Percentiles rank a stretch among this genome's conserved stretches.
These are phyloP conservation scores for Hansenula sp. DNA, from an alignment of 1,139 yeast species.

Conservation along the genomic window DNA sequence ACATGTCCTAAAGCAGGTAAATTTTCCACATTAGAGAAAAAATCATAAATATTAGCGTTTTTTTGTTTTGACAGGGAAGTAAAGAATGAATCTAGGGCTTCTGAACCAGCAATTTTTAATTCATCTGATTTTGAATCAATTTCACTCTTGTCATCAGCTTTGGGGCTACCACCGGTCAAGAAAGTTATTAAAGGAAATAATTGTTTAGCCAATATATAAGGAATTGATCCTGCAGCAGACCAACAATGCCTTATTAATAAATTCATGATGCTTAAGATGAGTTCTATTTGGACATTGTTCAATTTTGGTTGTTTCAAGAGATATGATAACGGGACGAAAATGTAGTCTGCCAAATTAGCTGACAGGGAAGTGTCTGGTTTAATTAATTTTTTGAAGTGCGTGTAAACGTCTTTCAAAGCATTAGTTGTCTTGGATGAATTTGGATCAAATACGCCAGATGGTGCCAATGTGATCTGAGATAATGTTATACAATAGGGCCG, in stretches of 20 bases:
- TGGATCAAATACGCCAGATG: slow-evolving; percentile 29
- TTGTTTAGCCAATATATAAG: slow-evolving; percentile 40
- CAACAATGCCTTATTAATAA: slow-evolving; percentile 43
- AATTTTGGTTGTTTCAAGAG: slow-evolving; percentile 41
- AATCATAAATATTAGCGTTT: slow-evolving; percentile 18
- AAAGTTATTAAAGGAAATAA: slow-evolving; percentile 44
- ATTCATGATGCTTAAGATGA: slow-evolving; percentile 35
- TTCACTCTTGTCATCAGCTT: slow-evolving; percentile 23
- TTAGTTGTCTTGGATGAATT: slow-evolving; percentile 24
- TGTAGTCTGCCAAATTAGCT: slow-evolving; percentile 50
- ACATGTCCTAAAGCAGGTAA: slow-evolving; percentile 45
- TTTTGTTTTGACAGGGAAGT: slow-evolving; percentile 27
- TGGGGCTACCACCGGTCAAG: slow-evolving; percentile 37
- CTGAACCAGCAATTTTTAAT: slow-evolving; percentile 38
- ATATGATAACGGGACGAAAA: slow-evolving; percentile 55
- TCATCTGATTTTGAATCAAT: slow-evolving; percentile 30
- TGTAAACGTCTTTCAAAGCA: slow-evolving; percentile 29
- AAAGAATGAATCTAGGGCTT: slow-evolving; percentile 30
- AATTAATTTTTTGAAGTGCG: slow-evolving; percentile 16
- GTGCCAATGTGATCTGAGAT: slow-evolving; percentile 38
- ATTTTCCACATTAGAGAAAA: slow-evolving; percentile 31
- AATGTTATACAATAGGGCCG: slow-evolving; percentile 37
- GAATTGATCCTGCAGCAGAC: slow-evolving; percentile 33
- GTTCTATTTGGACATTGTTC: slow-evolving; percentile 40
- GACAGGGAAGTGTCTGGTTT: slow-evolving; percentile 23